phyloP scores from a whole-genome alignment of 495 filamentous ascomycete species.

The Penicillium bialowiezense region DNA sequence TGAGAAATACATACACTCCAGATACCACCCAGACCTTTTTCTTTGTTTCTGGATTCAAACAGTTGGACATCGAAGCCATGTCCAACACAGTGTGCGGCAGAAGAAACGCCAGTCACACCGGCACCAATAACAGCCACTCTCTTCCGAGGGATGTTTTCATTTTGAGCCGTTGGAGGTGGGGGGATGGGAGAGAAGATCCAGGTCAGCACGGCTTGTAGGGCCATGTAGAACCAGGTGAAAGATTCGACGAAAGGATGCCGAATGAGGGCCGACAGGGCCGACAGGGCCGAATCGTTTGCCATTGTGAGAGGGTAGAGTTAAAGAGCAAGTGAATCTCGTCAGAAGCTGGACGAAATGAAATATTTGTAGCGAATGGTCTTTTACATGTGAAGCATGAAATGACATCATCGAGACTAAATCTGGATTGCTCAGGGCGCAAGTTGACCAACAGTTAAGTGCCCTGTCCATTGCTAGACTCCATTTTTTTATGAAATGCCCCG shows the following conservation, averaged over 20 bases:
- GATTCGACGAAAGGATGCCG: slow-evolving; percentile 34
- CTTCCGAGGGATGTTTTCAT: slow-evolving; percentile 44
- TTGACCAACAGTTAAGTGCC: too few relatives aligned
- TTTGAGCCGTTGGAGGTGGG: slow-evolving; percentile 51
- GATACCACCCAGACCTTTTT: slow-evolving; percentile 69
- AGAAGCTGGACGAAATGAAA: not conserved
- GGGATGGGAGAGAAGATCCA: slow-evolving; percentile 67
- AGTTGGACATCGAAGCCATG: slow-evolving; percentile 82
- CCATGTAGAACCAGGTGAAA: slow-evolving; percentile 59
- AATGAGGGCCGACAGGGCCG: slow-evolving; percentile 21
- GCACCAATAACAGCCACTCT: slow-evolving; percentile 81
- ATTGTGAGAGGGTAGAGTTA: not conserved
- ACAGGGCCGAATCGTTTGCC: slow-evolving; percentile 9
- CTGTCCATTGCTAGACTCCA: too few relatives aligned
- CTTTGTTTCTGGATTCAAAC: slow-evolving; percentile 65
- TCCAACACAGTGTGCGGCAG: slow-evolving; percentile 80
- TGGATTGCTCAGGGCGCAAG: not conserved
- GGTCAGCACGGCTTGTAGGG: slow-evolving; percentile 65
- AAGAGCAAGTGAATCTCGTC: not conserved
- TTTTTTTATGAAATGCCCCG: too few relatives aligned
- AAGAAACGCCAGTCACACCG: slow-evolving; percentile 77
- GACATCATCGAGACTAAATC: not conserved
- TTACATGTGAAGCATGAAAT: slow-evolving; percentile 1
- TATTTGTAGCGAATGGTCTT: not conserved
- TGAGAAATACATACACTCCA: slow-evolving; percentile 63